Base-by-base conservation (phyloP, 257 asterid species). In the Paraleonurus japonicus region DNA sequence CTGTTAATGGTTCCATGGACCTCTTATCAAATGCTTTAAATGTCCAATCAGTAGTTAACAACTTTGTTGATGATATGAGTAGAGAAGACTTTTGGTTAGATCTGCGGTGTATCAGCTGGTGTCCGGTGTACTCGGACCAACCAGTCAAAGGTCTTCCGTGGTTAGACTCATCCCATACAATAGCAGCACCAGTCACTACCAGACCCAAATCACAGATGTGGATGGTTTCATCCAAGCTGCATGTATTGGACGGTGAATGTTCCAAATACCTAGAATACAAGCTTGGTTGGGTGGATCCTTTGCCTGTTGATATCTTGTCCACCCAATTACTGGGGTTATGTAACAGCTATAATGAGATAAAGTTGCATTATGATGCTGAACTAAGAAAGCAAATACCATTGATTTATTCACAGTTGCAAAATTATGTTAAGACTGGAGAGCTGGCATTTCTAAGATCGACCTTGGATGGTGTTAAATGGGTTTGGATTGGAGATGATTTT, bases 401-500 rank as follows among this genome's bases (percentile, higher is more conserved):
- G 64, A 83, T 93, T 67, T 93, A 93, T 83, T 83, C 87, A 19
- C 88, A 86, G 74, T 77, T 93, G 89, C 96, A 90, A 80, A 91
- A 80, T 70, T 81, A 70, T 83, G 75, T 84, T 66, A 81, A 76
- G 57, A 81, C 84, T 26, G 92, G 74, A 55, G 86, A 89, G 72
- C 72, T 86, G 65, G 73, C 63, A 41, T 17, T 74, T 67, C 85
- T 93, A 68, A 86, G 75, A 72, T 81, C 90, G 81, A 80, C 87
- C 67, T 76, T 93, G 66, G 78, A 48, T 73, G 95, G 86, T 48
- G 85, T 81, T 76, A 72, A 77, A 71, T 93, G 97, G 95, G 94
- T 93, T 77, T 93, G 98, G 98, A 93, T 87, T 78, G 98, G 98
- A 77, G 98, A 93, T 84, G 98, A 89, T 26, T 93, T 93, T 80